Percentiles rank a stretch among this genome's conserved stretches.
Conservation (phyloP, 106 monocot genomes). For the Phalaenopsis equestris region DNA sequence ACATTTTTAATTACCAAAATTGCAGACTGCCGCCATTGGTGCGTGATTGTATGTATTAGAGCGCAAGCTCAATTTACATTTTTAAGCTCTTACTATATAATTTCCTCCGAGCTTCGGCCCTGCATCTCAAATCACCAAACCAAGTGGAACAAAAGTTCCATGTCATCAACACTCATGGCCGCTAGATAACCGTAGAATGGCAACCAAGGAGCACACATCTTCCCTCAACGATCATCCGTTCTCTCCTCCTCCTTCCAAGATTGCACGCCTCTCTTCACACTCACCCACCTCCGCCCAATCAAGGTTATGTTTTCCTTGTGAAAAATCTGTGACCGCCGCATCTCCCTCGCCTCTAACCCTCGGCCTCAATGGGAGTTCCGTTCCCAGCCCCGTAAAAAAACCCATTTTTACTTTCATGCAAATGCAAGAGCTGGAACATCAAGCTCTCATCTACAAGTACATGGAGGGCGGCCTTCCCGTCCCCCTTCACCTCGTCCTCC, state of each 20-base stretch:
- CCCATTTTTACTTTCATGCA: slow-evolving; percentile 71
- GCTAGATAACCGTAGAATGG: neutral
- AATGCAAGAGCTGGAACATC: slow-evolving; percentile 77
- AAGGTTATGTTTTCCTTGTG: no score
- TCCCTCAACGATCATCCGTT: neutral
- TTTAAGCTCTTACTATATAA: no score
- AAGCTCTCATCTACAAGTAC: slow-evolving; percentile 77
- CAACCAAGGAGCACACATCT: neutral
- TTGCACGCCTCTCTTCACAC: slow-evolving; percentile 18
- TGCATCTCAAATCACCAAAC: no score
- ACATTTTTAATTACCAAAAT: no score
- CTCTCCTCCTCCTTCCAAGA: slow-evolving; percentile 16
- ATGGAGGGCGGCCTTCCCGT: slow-evolving; percentile 59
- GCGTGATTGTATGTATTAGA: no score
- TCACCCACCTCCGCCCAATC: neutral
- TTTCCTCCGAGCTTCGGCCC: no score
- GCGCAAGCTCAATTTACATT: no score
- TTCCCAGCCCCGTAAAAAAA: neutral
- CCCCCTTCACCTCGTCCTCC: slow-evolving; percentile 74
- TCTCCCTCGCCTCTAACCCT: slow-evolving; percentile 27
- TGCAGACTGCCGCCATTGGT: no score
- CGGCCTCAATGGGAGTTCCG: slow-evolving; percentile 22
- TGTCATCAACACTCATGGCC: neutral
- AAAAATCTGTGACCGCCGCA: slow-evolving; percentile 9
- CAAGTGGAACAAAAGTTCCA: neutral